phyloP scores from a whole-genome alignment of 2,329 filamentous ascomycete genomes.

The Alternaria sp. region DNA sequence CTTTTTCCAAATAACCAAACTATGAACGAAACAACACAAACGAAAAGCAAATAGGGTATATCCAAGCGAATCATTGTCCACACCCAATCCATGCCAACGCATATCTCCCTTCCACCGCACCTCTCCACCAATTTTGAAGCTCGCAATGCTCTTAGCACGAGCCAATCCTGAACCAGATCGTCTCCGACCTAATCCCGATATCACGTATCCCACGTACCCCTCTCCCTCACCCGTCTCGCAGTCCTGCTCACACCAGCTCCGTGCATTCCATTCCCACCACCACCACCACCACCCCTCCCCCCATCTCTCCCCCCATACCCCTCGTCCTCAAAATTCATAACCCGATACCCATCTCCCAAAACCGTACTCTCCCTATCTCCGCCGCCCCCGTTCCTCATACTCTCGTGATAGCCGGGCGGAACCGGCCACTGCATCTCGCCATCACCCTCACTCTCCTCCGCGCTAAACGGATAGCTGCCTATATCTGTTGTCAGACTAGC shows the following conservation, averaged over 20 bases:
- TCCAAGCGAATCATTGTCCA: background rate
- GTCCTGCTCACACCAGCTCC: slow-evolving; percentile 4
- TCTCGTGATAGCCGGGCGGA: slow-evolving; percentile 23
- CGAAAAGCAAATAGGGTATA: background rate
- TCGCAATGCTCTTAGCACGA: too few species aligned
- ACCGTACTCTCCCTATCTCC: slow-evolving; percentile 18
- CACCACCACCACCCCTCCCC: background rate
- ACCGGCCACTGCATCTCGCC: slow-evolving; percentile 27
- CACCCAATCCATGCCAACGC: too few species aligned
- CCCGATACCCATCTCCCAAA: background rate
- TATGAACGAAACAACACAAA: background rate
- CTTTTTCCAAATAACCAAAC: too few species aligned
- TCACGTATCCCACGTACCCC: slow-evolving; percentile 8
- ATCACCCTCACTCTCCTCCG: slow-evolving; percentile 2
- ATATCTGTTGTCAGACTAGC: slow-evolving; percentile 20
- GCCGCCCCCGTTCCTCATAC: too few species aligned
- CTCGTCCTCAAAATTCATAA: background rate
- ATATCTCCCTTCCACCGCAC: background rate
- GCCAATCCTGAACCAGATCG: too few species aligned
- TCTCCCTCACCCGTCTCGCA: slow-evolving; percentile 14
- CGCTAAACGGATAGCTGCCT: slow-evolving; percentile 21
- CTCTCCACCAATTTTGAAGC: too few species aligned
- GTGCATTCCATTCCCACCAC: background rate
- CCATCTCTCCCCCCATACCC: background rate
- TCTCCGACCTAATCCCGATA: background rate